Conservation (phyloP, 257 asterid species). For the Petunia secreta region DNA sequence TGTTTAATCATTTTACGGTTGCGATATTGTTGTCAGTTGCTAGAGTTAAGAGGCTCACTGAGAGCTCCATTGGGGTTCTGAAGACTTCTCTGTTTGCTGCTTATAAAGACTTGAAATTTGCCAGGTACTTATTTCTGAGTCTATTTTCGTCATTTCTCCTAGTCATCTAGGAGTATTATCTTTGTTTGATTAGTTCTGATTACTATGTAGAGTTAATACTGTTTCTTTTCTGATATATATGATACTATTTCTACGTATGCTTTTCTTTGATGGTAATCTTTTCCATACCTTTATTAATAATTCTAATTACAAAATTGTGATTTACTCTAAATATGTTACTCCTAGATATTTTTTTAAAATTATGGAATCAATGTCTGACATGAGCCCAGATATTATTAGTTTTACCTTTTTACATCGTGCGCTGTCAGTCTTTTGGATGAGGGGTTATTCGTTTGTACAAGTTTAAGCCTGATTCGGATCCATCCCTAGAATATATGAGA, state of each 20-base stretch:
- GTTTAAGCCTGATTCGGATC: conserved; percentile 1
- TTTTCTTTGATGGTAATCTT: background rate
- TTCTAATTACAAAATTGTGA: background rate
- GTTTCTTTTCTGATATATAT: background rate
- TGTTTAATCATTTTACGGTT: conserved; percentile 77
- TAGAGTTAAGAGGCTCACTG: conserved; percentile 73
- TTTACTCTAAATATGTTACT: background rate
- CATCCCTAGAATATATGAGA: background rate
- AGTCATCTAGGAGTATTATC: background rate
- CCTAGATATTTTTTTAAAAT: background rate
- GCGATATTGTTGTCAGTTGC: conserved; percentile 76
- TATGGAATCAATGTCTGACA: background rate
- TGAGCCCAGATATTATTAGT: background rate
- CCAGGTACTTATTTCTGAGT: conserved; percentile 50
- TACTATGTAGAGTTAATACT: background rate
- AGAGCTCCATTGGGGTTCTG: conserved; percentile 67
- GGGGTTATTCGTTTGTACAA: background rate
- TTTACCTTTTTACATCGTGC: background rate
- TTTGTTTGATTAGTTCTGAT: conserved; percentile 11
- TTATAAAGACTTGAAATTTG: conserved; percentile 67
- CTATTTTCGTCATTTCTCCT: conserved; percentile 13
- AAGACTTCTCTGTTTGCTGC: conserved; percentile 64
- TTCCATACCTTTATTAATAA: background rate
- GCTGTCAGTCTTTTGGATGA: background rate
- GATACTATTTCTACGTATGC: background rate